These are phyloP conservation scores for Yamadazyma sp. DNA, from an alignment of 805 yeast genomes.

Conservation along the genomic window DNA sequence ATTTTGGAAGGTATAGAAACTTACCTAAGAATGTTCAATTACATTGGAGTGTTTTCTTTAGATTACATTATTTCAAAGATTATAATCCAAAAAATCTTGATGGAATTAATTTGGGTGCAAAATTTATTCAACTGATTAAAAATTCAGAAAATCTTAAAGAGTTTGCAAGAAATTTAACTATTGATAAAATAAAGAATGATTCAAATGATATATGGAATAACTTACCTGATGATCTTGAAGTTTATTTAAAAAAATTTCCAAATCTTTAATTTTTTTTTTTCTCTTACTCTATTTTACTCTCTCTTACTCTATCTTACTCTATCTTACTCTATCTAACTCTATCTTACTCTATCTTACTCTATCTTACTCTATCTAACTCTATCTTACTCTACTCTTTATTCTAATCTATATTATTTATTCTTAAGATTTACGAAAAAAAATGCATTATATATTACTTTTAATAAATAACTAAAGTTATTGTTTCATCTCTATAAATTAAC, in stretches of 20 bases:
- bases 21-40: conserved; percentile 46
- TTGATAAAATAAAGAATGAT: conserved; percentile 13
- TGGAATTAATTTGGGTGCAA: conserved; percentile 18
- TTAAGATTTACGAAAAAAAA: no score
- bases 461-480: no score
- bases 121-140: conserved; percentile 20
- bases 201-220: conserved; percentile 26
- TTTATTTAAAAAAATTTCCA: not conserved
- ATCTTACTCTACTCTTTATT: no score
- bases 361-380: no score
- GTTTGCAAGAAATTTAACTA: conserved; percentile 12
- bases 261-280: not conserved
- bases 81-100: conserved; percentile 39
- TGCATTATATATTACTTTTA: no score
- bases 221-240: conserved; percentile 30
- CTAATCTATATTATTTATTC: no score
- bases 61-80: conserved; percentile 44
- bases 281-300: no score
- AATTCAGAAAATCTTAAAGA: conserved; percentile 9
- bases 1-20: conserved; percentile 51
- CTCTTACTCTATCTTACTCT: no score
- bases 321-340: no score
- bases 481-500: no score
- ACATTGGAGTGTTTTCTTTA: conserved; percentile 67
- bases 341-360: no score